These are phyloP conservation scores for Aphanomyces cochlioides DNA, from an alignment of 352 stramenopile species.

Conservation along the genomic window DNA sequence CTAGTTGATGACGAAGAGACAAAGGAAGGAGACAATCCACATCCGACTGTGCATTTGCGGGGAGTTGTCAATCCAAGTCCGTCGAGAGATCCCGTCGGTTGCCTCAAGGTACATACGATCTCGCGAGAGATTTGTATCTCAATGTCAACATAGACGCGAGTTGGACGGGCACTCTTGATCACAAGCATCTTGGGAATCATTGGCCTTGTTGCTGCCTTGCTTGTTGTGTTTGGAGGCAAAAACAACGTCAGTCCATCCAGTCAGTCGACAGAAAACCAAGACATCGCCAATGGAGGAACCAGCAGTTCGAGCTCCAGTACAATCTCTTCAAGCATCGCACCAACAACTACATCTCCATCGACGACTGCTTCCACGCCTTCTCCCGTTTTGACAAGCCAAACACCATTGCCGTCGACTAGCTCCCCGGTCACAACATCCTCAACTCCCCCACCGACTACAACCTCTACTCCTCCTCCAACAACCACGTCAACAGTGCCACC, in stretches of 20 bases:
- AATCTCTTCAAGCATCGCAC: neutral
- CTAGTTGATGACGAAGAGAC: constrained; percentile 14
- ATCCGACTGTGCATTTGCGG: neutral
- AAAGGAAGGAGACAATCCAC: constrained; percentile 7
- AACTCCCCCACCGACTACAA: neutral
- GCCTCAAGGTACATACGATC: constrained; percentile 3
- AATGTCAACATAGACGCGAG: neutral
- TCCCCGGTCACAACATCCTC: neutral
- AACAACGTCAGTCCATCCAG: neutral
- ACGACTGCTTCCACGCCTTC: neutral
- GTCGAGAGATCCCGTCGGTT: neutral
- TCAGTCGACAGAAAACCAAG: no score
- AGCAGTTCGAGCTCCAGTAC: neutral
- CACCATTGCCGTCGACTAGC: no score
- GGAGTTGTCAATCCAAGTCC: neutral
- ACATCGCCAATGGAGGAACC: neutral
- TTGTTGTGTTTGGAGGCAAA: neutral
- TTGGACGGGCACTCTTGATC: neutral
- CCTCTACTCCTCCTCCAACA: neutral
- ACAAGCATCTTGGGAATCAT: neutral
- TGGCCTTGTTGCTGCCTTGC: neutral
- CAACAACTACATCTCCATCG: neutral
- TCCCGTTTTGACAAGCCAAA: no score
- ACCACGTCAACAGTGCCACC: neutral
- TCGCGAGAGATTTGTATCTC: neutral